Base-by-base conservation (phyloP, 2,329 filamentous ascomycete species). In the Microcyclospora tardicrescens region DNA sequence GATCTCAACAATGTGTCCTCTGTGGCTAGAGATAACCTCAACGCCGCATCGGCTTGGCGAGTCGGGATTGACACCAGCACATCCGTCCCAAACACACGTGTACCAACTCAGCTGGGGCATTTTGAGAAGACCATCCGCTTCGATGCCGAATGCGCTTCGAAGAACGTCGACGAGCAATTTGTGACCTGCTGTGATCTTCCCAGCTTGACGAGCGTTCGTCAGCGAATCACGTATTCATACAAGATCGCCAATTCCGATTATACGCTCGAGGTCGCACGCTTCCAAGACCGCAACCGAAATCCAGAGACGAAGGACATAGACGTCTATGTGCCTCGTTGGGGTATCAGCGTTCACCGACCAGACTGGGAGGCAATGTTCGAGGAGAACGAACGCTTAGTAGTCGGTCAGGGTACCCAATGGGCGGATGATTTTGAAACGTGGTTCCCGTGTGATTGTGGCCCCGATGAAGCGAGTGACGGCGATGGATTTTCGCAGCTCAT, bases 21-120 rank as follows among this genome's bases (percentile, higher is more conserved):
- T 24, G 19, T 8, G 8, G 4, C 19, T 24, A 24, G 19, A 4
- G 5, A 24, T 24, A 24, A 59, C 37, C 38, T 58, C 2, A 42
- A 42, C 11, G 45, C 41, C n/a, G 49, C 54, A 14, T 43, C 39
- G 8, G 50, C 56, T 5, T 59, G 56, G 56, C 48, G 52, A n/a
- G 53, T 57, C 36, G 55, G 57, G 13, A 33, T 59, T 6, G 32
- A 36, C 1, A 50, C 49, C 6, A 39, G 48, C 2, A 41, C 44
- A 11, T 28, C 40, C 3, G 33, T 55, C 10, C 41, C 49, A 5
- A 42, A 40, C 13, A 39, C 39, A 2, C 36, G 43, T 3, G 39
- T 58, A 1, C 42, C 46, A 0, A 24, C 35, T 2, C 27, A 42
- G 1, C 35, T 51, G 4, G 16, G 19, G 12, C 33, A 42, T 16